Base-by-base conservation (phyloP, 768 basidiomycete species). In the Amanita muscaria region DNA sequence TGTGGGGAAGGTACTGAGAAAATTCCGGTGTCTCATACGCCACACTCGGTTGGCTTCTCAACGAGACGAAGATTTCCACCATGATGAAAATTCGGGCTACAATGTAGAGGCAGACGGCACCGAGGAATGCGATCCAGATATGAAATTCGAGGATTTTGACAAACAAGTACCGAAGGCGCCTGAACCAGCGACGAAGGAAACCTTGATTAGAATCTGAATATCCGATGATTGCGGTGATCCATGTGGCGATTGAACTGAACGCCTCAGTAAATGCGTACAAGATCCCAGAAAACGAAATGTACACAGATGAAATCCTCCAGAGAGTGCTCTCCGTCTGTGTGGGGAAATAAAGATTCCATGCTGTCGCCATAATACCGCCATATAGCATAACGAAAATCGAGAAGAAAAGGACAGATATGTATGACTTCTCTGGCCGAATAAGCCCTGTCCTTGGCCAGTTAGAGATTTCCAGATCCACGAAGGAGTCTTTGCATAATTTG, bases 311-410 rank as follows among this genome's bases (percentile, higher is more conserved):
- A 18, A 15, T 35, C 11, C 32, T 35, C 34, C 32, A 44, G 30
- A 36, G 32, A n/a, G 36, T 4, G 22, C 23, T 18, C 24, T 44
- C 34, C 14, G 23, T 23, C 18, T 21, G 7, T 18, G 32, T 34
- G 9, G 43, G 43, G 19, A 44, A 44, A 22, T 36, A 19, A 18
- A 15, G 18, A 16, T 29, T 44, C 33, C 43, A 21, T 33, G 42
- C 34, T 16, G 36, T 19, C 7, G 27, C 8, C 10, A 23, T 16
- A 21, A 44, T 8, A 7, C 34, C 33, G 33, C 21, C 32, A 19
- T 24, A 44, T 34, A 35, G 0, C 3, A 35, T 11, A n/a, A 18
- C 32, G 22, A 9, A 36, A 22, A 36, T 12, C 23, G n/a, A 12
- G 11, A 12, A 44, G 25, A 25, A 12, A 22, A 39, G 37, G 22